Conservation (phyloP, 169 alveolate species). For the Toxoplasma gondii region DNA sequence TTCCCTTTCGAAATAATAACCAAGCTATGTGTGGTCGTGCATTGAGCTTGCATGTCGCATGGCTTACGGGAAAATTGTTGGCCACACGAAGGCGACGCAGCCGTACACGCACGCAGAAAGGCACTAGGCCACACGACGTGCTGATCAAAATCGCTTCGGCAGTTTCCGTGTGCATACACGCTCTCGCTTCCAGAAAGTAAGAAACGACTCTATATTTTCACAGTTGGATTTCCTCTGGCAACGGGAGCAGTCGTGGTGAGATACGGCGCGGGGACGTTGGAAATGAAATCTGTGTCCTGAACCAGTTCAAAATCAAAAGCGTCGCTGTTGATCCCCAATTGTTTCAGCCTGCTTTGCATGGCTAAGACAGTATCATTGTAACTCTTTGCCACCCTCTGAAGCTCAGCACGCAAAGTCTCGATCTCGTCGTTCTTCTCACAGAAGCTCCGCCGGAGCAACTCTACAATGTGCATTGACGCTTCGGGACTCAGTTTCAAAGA, state of each 20-base stretch:
- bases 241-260: slow-evolving; percentile 4
- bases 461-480: not conserved
- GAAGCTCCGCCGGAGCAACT: slow-evolving; percentile 9
- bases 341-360: slow-evolving; percentile 8
- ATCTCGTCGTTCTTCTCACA: slow-evolving; percentile 35
- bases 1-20: too few relatives aligned
- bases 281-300: not conserved
- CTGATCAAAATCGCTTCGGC: too few relatives aligned
- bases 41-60: too few relatives aligned
- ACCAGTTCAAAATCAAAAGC: not conserved
- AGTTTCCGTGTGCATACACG: too few relatives aligned
- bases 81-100: too few relatives aligned
- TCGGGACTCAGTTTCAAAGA: not conserved
- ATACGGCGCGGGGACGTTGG: slow-evolving; percentile 16
- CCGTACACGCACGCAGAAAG: too few relatives aligned
- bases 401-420: slow-evolving; percentile 22
- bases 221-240: not conserved
- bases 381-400: slow-evolving; percentile 17
- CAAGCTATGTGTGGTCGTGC: too few relatives aligned
- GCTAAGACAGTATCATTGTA: slow-evolving; percentile 8
- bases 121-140: too few relatives aligned
- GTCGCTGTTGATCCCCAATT: slow-evolving; percentile 26
- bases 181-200: too few relatives aligned
- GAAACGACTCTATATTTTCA: not conserved
- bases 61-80: too few relatives aligned